Conservation (phyloP, 108 stramenopile species). For the Seminavis robusta region DNA sequence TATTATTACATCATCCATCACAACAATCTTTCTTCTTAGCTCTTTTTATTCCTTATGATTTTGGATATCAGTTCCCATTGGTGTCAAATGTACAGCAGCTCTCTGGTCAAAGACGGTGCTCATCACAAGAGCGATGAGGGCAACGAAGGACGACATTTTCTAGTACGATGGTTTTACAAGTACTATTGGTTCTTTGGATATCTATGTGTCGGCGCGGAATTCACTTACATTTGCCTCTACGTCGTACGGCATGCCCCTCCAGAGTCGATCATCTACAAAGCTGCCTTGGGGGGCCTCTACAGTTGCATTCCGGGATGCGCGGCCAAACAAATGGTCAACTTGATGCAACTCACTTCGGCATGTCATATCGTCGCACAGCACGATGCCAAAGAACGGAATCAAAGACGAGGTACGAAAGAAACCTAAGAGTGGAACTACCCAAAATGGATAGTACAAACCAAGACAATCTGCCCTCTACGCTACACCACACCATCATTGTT, state of each 20-base stretch:
- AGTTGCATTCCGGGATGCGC: slow-evolving; percentile 66
- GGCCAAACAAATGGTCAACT: slow-evolving; percentile 83
- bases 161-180: slow-evolving; percentile 91
- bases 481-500: too few species aligned
- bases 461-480: too few species aligned
- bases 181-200: slow-evolving; percentile 94
- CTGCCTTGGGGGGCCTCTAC: slow-evolving; percentile 33
- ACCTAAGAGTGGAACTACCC: too few species aligned
- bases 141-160: slow-evolving; percentile 75
- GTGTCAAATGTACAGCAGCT: slow-evolving; percentile 91
- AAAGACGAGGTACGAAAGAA: too few species aligned
- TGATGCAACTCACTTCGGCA: slow-evolving; percentile 75
- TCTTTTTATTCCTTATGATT: slow-evolving; percentile 55
- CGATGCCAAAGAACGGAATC: slow-evolving; percentile 48
- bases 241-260: slow-evolving; percentile 30
- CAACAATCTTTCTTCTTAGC: neutral
- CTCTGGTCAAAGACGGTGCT: slow-evolving; percentile 35
- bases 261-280: too few species aligned
- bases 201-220: slow-evolving; percentile 94
- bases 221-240: slow-evolving; percentile 71
- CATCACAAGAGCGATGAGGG: slow-evolving; percentile 95
- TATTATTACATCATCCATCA: neutral
- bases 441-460: too few species aligned
- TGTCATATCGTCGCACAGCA: slow-evolving; percentile 78
- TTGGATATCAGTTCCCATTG: slow-evolving; percentile 89